Percentiles rank a stretch among this genome's conserved stretches.
These are phyloP conservation scores for Globisporangium polare DNA, from an alignment of 352 stramenopile genomes.

Conservation along the genomic window DNA sequence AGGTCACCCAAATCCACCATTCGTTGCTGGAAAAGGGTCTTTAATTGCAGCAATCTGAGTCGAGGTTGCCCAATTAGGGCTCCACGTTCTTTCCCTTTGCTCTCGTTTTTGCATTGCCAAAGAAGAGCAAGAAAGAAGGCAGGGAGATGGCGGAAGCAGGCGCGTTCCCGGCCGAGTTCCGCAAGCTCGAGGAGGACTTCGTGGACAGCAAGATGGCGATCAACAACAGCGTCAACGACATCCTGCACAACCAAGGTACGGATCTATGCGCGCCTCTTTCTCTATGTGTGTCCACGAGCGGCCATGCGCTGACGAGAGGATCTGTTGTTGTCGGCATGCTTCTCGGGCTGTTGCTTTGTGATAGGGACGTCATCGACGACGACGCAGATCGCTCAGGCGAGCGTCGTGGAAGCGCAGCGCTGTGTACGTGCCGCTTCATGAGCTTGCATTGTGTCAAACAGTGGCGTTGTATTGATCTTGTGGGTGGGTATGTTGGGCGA, in stretches of 20 bases:
- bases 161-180: constrained; percentile 54
- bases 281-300: not conserved
- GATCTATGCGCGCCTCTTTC: not conserved
- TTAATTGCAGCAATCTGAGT: not conserved
- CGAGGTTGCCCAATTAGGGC: constrained; percentile 1
- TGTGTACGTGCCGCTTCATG: constrained; percentile 33
- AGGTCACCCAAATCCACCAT: not conserved
- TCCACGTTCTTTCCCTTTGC: not conserved
- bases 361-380: constrained; percentile 30
- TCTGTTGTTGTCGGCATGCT: not conserved
- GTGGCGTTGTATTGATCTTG: not conserved
- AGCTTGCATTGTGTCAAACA: not conserved
- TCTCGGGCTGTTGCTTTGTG: not conserved
- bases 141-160: constrained; percentile 22
- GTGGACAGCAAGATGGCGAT: constrained; percentile 80
- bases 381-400: constrained; percentile 53
- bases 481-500: not conserved
- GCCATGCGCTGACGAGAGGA: not conserved
- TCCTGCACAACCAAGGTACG: constrained; percentile 42
- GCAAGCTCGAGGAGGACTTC: constrained; percentile 73
- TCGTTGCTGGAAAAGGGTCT: not conserved
- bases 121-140: not conserved
- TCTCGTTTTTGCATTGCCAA: not conserved
- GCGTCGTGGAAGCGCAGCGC: constrained; percentile 67
- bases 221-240: constrained; percentile 72